A percentile compares a stretch with the other conserved stretches of the same genome.
These are phyloP conservation scores for Xylariales sp. DNA, from an alignment of 2,329 filamentous ascomycete species.

Conservation along the genomic window DNA sequence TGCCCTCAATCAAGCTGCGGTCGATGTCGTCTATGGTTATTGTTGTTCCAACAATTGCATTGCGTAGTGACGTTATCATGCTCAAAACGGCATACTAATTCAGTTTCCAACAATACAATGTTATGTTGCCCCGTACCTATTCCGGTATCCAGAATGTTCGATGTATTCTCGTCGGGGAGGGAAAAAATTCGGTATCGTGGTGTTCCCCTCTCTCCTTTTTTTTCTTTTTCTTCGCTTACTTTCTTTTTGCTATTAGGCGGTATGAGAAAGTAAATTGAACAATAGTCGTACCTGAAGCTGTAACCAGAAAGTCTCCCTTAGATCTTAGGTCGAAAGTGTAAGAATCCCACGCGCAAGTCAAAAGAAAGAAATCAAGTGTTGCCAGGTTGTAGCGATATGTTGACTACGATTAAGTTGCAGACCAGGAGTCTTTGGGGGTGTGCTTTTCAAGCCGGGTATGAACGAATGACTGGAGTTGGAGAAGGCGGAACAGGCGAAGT, in stretches of 20 bases:
- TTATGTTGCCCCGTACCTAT: not conserved
- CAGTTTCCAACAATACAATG: conserved; percentile 2
- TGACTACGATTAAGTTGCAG: conserved; percentile 8
- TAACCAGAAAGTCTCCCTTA: not conserved
- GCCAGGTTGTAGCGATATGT: conserved; percentile 13
- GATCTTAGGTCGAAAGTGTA: conserved; percentile 3
- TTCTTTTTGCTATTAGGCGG: conserved; percentile 14
- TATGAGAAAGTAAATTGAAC: conserved; percentile 21
- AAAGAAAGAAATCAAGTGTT: conserved; percentile 13
- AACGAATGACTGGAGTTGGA: conserved; percentile 27
- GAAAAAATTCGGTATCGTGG: too few relatives aligned
- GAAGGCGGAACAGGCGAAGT: conserved; percentile 15
- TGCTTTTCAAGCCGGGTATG: conserved; percentile 12
- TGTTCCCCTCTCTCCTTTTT: too few relatives aligned
- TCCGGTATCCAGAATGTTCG: not conserved
- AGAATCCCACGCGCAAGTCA: conserved; percentile 13
- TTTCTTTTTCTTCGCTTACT: too few relatives aligned
- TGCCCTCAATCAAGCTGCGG: conserved; percentile 7
- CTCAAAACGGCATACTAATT: conserved; percentile 19
- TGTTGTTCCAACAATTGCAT: conserved; percentile 18
- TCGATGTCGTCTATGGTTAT: conserved; percentile 11
- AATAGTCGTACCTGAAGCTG: conserved; percentile 17
- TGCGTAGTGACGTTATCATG: conserved; percentile 19
- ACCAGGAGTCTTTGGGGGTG: conserved; percentile 6
- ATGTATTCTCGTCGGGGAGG: conserved; percentile 12